Evolutionary conservation across 106 monocot genomes (phyloP).

Genomic region (Posidonia australis): DNA sequence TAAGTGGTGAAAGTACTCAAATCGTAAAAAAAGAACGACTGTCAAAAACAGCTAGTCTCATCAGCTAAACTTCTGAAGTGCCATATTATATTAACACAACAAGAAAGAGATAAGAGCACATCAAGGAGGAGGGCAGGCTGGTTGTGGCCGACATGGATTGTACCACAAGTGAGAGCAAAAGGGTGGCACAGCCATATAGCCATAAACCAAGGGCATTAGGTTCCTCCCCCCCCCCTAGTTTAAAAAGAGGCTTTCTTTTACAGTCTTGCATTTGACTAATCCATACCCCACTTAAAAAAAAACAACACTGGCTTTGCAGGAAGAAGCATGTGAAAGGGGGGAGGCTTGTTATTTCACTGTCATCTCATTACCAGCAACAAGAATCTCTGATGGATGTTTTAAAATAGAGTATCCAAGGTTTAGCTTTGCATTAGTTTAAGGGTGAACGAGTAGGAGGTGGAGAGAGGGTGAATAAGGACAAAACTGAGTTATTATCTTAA

Average conservation of each 20-base stretch:
- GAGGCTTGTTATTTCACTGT: constrained; percentile 2
- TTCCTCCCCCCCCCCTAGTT: not conserved
- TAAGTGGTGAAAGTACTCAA: no score
- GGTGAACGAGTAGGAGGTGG: not conserved
- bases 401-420: constrained; percentile 9
- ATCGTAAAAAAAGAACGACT: no score
- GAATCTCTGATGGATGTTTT: constrained; percentile 10
- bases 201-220: not conserved
- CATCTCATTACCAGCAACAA: not conserved
- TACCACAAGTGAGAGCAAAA: no score
- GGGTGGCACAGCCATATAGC: no score
- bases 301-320: not conserved
- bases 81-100: no score
- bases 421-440: constrained; percentile 4
- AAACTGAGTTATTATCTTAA: not conserved
- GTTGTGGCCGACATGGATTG: no score
- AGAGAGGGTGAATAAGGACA: not conserved
- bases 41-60: no score
- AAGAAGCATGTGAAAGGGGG: constrained; percentile 5
- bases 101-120: no score
- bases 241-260: constrained; percentile 4
- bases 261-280: constrained; percentile 9
- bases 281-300: constrained; percentile 2
- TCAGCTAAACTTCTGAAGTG: no score
- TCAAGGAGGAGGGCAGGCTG: no score